Evolutionary conservation across 148 eudicot species (phyloP), one percentile per base, ranked within the genome.

Genomic region (Camellia lanceoleosa): DNA sequence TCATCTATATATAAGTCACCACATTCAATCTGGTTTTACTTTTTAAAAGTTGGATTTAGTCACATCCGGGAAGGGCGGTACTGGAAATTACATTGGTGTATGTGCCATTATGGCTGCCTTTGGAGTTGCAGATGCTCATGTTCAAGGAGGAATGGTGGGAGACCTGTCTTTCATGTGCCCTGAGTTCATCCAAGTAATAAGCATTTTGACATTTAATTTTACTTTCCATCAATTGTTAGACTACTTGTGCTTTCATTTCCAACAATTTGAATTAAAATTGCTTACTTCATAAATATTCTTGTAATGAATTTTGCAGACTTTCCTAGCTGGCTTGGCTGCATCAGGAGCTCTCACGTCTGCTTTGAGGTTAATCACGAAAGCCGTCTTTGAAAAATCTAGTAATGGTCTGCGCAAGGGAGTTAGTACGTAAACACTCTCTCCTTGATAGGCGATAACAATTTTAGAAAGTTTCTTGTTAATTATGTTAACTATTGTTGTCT

Each of bases 341-440:
- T 82, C 90, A 7, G 88, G 88, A 5, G 84, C 84, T 30, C 84
- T 88, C 10, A 84, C 88, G 54, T 86, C 88, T 54, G 82, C 80
- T 67, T 68, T 86, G 74, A 85, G 90, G 73, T 73, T 88, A 59
- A 77, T 88, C 1, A 82, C 88, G 60, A 88, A 84, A 82, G 88
- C 87, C 4, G 83, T 78, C 68, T 88, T 84, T 5, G 87, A 86
- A 68, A 82, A 84, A 74, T 68, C 85, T 20, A 3, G 56, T 11
- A 44, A 84, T 63, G 88, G 88, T 65, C 85, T 88, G 44, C 82
- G 88, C 18, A 86, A 84, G 60, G 85, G 85, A 30, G 73, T 80
- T n/a, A 30, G 85, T 83, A 83, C 43, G 80, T 77, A 18, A 49
- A 30, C 16, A 52, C 54, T 18, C 52, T 49, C 47, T 66, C 19